Conservation (phyloP, 2,329 filamentous ascomycete genomes). For the Diaporthe citrichinensis region DNA sequence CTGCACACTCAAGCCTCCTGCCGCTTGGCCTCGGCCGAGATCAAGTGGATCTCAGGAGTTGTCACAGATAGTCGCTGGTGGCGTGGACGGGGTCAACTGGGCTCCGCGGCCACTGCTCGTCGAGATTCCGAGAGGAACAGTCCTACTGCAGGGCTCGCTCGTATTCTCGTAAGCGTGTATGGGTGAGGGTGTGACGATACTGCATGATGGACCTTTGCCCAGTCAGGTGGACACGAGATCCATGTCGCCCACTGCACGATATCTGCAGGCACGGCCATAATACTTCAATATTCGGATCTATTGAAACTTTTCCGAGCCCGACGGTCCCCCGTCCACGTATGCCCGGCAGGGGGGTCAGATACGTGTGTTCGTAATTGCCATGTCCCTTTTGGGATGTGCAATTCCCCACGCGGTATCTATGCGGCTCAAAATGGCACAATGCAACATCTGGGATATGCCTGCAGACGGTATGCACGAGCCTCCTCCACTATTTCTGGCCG, state of each 20-base stretch:
- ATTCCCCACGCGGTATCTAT: slow-evolving; percentile 25
- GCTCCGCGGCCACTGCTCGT: not conserved
- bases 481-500: not conserved
- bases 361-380: slow-evolving; percentile 1
- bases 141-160: not conserved
- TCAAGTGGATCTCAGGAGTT: slow-evolving; percentile 22
- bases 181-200: slow-evolving; percentile 8
- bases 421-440: slow-evolving; percentile 26
- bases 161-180: slow-evolving; percentile 16
- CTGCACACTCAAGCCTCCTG: slow-evolving; percentile 24
- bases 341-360: slow-evolving; percentile 23
- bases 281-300: not conserved
- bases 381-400: slow-evolving; percentile 16
- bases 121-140: not conserved
- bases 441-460: slow-evolving; percentile 26
- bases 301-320: slow-evolving; percentile 16
- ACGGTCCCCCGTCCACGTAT: slow-evolving; percentile 9
- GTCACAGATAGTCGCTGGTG: slow-evolving; percentile 19
- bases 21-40: slow-evolving; percentile 24
- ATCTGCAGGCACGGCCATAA: slow-evolving; percentile 22
- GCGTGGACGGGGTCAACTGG: not conserved
- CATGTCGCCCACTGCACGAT: not conserved
- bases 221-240: slow-evolving; percentile 14
- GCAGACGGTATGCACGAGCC: slow-evolving; percentile 10
- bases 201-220: slow-evolving; percentile 9